Evolutionary conservation across 148 eudicot species (phyloP).

Genomic region (Bassia scoparia): DNA sequence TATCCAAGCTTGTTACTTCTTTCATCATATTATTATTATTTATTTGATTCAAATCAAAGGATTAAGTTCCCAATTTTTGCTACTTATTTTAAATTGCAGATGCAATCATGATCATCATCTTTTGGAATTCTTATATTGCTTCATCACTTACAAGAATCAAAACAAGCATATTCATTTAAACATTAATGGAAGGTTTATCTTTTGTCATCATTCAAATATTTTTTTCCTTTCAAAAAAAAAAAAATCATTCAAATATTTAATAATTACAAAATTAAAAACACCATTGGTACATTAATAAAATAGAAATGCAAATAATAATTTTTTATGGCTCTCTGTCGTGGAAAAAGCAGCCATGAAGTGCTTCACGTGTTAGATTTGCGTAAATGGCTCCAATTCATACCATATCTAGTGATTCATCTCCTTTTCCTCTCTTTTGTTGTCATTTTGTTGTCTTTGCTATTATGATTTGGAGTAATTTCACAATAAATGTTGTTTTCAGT

Average conservation of each 20-base stretch:
- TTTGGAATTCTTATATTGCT: not conserved
- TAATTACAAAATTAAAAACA: too few relatives aligned
- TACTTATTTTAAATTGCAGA: not conserved
- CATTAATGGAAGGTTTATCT: not conserved
- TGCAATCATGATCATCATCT: not conserved
- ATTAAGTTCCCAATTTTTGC: slow-evolving; percentile 1
- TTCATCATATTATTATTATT: not conserved
- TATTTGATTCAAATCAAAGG: not conserved
- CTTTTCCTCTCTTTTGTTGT: not conserved
- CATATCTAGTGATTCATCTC: not conserved
- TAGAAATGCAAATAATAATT: too few relatives aligned
- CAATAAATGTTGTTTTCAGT: not conserved
- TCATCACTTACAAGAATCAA: slow-evolving; percentile 10
- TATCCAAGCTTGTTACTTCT: not conserved
- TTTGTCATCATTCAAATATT: not conserved
- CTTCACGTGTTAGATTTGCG: slow-evolving; percentile 17
- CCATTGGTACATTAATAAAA: not conserved
- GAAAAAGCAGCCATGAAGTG: not conserved
- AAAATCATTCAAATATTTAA: too few relatives aligned
- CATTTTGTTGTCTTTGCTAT: not conserved
- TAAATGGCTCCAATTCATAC: not conserved
- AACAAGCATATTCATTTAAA: not conserved
- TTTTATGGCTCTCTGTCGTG: too few relatives aligned
- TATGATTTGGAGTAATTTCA: not conserved
- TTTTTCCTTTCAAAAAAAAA: too few relatives aligned